These are phyloP conservation scores for Funneliformis mosseae DNA, from an alignment of 192 early-diverging fungal species.

Conservation along the genomic window DNA sequence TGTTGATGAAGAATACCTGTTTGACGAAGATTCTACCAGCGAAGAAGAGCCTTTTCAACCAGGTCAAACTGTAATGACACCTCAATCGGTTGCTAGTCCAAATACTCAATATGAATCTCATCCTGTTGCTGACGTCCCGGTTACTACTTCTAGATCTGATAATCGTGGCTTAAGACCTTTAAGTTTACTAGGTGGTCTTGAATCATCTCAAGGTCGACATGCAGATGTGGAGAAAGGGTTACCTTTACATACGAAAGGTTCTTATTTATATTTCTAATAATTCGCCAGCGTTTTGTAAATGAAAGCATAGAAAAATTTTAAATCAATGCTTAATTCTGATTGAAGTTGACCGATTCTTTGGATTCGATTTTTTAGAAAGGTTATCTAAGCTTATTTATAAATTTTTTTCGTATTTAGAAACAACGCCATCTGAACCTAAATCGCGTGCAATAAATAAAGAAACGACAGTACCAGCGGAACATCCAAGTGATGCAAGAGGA, in stretches of 20 bases:
- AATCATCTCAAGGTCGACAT: background rate
- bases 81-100: background rate
- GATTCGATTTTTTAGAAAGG: too few relatives aligned
- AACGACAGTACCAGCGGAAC: background rate
- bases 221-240: background rate
- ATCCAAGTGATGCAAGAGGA: background rate
- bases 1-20: constrained; percentile 23
- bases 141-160: background rate
- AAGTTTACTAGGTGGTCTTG: background rate
- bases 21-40: constrained; percentile 29
- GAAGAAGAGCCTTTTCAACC: constrained; percentile 21
- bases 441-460: constrained; percentile 10
- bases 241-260: background rate
- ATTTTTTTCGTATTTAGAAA: background rate
- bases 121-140: background rate
- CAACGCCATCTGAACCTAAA: background rate
- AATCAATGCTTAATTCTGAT: too few relatives aligned
- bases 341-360: too few relatives aligned
- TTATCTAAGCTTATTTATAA: background rate
- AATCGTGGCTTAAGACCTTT: constrained; percentile 13
- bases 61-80: background rate
- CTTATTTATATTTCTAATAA: background rate
- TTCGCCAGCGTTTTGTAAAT: background rate
- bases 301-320: too few relatives aligned
- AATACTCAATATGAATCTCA: background rate